Evolutionary conservation across 768 basidiomycete genomes (phyloP), one percentile per base, ranked within the genome.

Genomic region (Daedaleopsis sinensis): DNA sequence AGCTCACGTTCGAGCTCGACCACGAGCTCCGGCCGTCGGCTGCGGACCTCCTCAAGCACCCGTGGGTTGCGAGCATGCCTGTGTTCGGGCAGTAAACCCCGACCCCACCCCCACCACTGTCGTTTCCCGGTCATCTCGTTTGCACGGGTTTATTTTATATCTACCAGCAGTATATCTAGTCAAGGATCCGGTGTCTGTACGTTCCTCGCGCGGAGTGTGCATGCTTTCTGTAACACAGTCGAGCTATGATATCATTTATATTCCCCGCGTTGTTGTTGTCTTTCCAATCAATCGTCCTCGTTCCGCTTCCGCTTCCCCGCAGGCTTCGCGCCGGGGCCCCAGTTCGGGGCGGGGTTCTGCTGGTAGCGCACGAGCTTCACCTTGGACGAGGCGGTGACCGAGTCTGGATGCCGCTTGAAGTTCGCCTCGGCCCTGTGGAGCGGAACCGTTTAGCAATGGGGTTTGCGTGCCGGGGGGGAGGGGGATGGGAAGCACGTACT

Each of bases 321-420:
- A 1, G 90, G 89, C 68, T 81, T 89, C 55, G 82, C 80, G 16
- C 84, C 91, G 0, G 96, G 97, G 0, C 96, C 96, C 97, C 97
- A 99, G 72, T 97, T 82, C 2, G 86, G 81, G n/a, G 86, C 81
- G 5, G 96, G 97, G 70, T 97, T 98, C 63, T 86, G 84, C 73
- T 96, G 94, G 74, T 96, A 97, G 42, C 94, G 82, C 1, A 96
- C 91, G 8, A 96, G 77, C 65, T 92, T 93, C 59, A 91, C 78
- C 58, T 85, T 84, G 19, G 84, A 83, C 7, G 86, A 82, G 15
- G 82, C 74, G 9, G 84, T 84, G 2, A 83, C 79, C 1, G 87
- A 83, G 5, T 83, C 78, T 0, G 90, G 87, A 71, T 98, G 93
- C 42, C 76, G 83, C 16, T 79, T 82, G 71, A 98, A 96, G 69